Evolutionary conservation across 2,329 filamentous ascomycete genomes (phyloP).

Genomic region (Talaromyces funiculosus): DNA sequence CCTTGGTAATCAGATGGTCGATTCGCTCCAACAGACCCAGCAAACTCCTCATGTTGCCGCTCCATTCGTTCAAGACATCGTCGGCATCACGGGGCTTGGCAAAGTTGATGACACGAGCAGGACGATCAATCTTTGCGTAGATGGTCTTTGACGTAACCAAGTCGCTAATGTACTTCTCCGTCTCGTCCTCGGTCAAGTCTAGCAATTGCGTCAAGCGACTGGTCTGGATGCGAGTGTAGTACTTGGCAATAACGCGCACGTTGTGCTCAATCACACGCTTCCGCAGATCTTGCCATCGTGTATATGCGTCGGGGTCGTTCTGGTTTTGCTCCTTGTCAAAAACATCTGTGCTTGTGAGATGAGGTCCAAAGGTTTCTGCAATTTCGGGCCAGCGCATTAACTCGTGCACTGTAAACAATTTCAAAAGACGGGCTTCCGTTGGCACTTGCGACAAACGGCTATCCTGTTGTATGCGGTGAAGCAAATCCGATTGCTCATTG

Average conservation of each 20-base stretch:
- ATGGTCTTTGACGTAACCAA: slow-evolving; percentile 97
- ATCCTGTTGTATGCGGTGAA: slow-evolving; percentile 87
- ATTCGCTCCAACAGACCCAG: slow-evolving; percentile 81
- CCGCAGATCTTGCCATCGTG: slow-evolving; percentile 87
- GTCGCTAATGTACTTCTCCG: slow-evolving; percentile 97
- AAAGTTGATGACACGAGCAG: slow-evolving; percentile 86
- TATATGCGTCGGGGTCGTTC: slow-evolving; percentile 71
- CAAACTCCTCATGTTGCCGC: slow-evolving; percentile 92
- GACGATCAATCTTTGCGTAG: slow-evolving; percentile 93
- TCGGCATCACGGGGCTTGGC: slow-evolving; percentile 92
- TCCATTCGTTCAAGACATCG: slow-evolving; percentile 97
- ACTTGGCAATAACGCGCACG: slow-evolving; percentile 93
- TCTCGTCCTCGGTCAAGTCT: slow-evolving; percentile 89
- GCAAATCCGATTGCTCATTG: slow-evolving; percentile 95
- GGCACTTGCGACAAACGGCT: slow-evolving; percentile 71
- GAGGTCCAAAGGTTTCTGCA: slow-evolving; percentile 77
- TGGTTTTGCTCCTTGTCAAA: slow-evolving; percentile 65
- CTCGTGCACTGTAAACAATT: slow-evolving; percentile 91
- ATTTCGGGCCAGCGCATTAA: slow-evolving; percentile 98
- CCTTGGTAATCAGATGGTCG: slow-evolving; percentile 97
- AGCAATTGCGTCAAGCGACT: slow-evolving; percentile 82
- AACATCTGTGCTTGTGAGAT: slow-evolving; percentile 83
- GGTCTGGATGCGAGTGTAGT: slow-evolving; percentile 97
- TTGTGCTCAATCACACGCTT: slow-evolving; percentile 99
- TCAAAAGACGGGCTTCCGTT: slow-evolving; percentile 77